Conservation (phyloP, 2,329 filamentous ascomycete genomes). For the Fusarium luffae region DNA sequence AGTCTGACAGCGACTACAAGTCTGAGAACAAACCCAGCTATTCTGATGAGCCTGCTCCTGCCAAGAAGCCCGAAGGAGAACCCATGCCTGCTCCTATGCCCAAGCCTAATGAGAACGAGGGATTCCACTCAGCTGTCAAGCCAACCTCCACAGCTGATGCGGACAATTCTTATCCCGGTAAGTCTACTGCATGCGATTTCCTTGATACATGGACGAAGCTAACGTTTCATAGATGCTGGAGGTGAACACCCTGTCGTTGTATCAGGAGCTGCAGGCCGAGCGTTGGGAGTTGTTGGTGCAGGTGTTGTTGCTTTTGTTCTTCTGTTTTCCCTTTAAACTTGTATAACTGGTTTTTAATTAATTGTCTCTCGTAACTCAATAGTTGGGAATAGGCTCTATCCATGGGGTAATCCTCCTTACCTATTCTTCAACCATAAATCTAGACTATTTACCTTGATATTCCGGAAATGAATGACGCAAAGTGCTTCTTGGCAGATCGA, state of each 20-base stretch:
- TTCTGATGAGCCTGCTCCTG: not conserved
- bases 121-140: constrained; percentile 13
- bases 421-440: no score
- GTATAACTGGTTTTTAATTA: not conserved
- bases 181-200: not conserved
- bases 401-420: no score
- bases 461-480: not conserved
- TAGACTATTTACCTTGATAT: not conserved
- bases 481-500: not conserved
- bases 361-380: not conserved
- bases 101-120: not conserved
- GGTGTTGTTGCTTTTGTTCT: not conserved
- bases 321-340: constrained; percentile 1
- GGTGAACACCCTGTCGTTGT: constrained; percentile 16
- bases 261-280: not conserved
- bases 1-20: not conserved
- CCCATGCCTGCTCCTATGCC: not conserved
- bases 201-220: not conserved
- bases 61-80: not conserved
- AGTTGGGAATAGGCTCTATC: not conserved
- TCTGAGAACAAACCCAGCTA: not conserved
- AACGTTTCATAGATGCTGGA: not conserved
- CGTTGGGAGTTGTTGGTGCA: not conserved
- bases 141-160: not conserved
- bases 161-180: constrained; percentile 6